A percentile compares a stretch with the other conserved stretches of the same genome.
phyloP scores from a whole-genome alignment of 768 basidiomycete genomes.

The Amanita thiersii region DNA sequence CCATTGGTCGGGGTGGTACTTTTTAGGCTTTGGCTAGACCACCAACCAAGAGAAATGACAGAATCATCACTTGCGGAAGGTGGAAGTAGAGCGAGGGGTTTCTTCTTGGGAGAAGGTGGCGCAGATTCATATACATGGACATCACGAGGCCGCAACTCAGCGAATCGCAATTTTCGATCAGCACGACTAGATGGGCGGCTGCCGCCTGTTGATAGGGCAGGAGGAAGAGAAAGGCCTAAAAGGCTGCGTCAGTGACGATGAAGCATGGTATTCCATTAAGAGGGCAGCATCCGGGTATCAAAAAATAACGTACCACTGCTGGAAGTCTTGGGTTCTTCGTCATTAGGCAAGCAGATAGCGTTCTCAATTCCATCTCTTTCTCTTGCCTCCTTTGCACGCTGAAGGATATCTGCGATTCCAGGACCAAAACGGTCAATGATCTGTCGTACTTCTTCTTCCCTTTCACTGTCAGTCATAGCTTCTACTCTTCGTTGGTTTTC shows the following conservation, averaged over 20 bases:
- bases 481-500: slow-evolving; percentile 62
- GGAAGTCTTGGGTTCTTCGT: no score
- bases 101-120: slow-evolving; percentile 65
- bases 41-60: slow-evolving; percentile 32
- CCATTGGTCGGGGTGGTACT: slow-evolving; percentile 1
- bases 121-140: slow-evolving; percentile 80
- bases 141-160: slow-evolving; percentile 65
- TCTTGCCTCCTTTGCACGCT: slow-evolving; percentile 40
- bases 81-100: slow-evolving; percentile 50
- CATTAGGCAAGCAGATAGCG: no score
- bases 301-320: slow-evolving; percentile 1
- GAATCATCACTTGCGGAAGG: slow-evolving; percentile 28
- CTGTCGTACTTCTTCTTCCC: slow-evolving; percentile 54
- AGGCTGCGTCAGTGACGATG: slow-evolving; percentile 6
- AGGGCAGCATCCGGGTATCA: not conserved
- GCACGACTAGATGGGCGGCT: slow-evolving; percentile 55
- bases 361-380: slow-evolving; percentile 17
- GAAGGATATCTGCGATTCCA: slow-evolving; percentile 54
- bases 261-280: not conserved
- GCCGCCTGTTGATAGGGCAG: slow-evolving; percentile 39
- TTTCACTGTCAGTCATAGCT: slow-evolving; percentile 64
- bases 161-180: slow-evolving; percentile 62
- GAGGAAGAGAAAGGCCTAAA: slow-evolving; percentile 29
- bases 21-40: slow-evolving; percentile 17
- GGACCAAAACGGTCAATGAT: slow-evolving; percentile 68